Evolutionary conservation across 1,139 yeast genomes (phyloP).

Genomic region (Geotrichum bryndzae): DNA sequence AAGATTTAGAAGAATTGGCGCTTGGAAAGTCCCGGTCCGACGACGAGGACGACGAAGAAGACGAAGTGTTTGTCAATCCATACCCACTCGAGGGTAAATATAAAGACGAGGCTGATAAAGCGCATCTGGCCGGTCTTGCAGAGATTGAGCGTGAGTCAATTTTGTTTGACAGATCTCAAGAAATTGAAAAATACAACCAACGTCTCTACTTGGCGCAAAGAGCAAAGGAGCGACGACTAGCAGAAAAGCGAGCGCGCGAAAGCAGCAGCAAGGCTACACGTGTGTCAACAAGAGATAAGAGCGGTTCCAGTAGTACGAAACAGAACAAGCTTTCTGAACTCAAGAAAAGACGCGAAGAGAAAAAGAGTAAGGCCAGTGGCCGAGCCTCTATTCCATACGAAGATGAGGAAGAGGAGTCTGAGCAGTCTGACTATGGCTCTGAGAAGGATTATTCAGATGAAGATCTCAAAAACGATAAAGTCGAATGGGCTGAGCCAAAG

Average conservation of each 20-base stretch:
- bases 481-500: constrained; percentile 47
- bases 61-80: constrained; percentile 53
- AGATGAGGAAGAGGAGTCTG: constrained; percentile 26
- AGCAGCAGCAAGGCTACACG: constrained; percentile 29
- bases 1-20: constrained; percentile 36
- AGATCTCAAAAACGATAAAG: constrained; percentile 39
- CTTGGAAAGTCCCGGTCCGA: constrained; percentile 27
- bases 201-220: constrained; percentile 76
- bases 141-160: constrained; percentile 89
- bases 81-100: constrained; percentile 92
- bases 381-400: constrained; percentile 19
- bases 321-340: constrained; percentile 69
- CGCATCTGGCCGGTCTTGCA: constrained; percentile 61
- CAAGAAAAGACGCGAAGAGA: constrained; percentile 74
- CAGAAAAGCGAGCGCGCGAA: constrained; percentile 33
- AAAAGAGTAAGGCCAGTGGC: constrained; percentile 34
- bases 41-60: constrained; percentile 37
- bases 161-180: constrained; percentile 86
- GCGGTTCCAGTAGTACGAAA: constrained; percentile 36
- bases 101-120: constrained; percentile 75
- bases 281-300: constrained; percentile 28
- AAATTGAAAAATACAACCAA: constrained; percentile 81
- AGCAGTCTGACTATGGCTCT: constrained; percentile 6
- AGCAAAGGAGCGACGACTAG: constrained; percentile 52
- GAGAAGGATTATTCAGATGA: constrained; percentile 31